Conservation (phyloP, 495 filamentous ascomycete genomes). For the Terfezia boudieri region DNA sequence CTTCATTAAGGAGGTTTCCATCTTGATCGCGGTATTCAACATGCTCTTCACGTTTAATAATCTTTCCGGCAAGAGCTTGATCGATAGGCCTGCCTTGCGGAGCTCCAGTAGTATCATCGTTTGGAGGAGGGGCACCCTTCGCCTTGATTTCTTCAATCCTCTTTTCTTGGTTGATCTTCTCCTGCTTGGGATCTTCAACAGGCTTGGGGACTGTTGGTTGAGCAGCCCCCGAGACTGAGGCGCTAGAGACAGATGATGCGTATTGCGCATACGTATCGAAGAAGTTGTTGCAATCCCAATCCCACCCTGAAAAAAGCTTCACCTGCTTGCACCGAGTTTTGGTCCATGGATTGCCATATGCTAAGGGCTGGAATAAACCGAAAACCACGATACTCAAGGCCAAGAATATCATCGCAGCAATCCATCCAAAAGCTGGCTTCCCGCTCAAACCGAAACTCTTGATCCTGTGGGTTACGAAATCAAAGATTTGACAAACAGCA, state of each 20-base stretch:
- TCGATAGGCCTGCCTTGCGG: too few relatives aligned
- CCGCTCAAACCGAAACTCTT: conserved; percentile 42
- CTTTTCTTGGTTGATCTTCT: not conserved
- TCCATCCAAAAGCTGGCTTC: conserved; percentile 49
- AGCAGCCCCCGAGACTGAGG: conserved; percentile 2
- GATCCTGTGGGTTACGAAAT: conserved; percentile 56
- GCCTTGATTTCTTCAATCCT: not conserved
- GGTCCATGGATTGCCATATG: conserved; percentile 91
- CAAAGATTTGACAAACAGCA: conserved; percentile 65
- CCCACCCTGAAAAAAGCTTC: conserved; percentile 76
- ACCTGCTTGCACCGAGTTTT: conserved; percentile 60
- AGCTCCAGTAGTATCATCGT: conserved; percentile 18
- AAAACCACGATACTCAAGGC: conserved; percentile 53
- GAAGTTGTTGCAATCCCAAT: conserved; percentile 94
- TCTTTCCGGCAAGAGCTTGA: too few relatives aligned
- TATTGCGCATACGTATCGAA: conserved; percentile 31
- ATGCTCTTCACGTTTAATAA: conserved; percentile 47
- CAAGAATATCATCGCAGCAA: conserved; percentile 45
- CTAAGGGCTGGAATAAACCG: conserved; percentile 59
- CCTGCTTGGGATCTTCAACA: conserved; percentile 4
- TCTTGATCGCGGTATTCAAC: conserved; percentile 90
- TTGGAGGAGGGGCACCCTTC: conserved; percentile 14
- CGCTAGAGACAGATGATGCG: conserved; percentile 1
- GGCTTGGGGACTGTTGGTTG: conserved; percentile 9
- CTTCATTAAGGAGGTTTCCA: conserved; percentile 65